phyloP scores from a whole-genome alignment of 768 basidiomycete species.

The Cantharellus anzutake region DNA sequence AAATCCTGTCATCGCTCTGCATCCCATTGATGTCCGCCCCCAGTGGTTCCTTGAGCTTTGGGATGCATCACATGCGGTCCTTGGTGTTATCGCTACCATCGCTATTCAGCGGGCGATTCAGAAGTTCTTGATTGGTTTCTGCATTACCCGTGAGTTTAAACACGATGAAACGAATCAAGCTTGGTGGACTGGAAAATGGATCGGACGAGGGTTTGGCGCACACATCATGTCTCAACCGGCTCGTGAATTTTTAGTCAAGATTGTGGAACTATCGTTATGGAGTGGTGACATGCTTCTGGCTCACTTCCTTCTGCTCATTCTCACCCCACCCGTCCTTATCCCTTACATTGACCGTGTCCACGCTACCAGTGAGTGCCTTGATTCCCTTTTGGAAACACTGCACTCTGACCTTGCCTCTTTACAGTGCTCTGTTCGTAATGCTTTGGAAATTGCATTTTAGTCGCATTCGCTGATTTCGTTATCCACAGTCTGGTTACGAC shows the following conservation, averaged over 20 bases:
- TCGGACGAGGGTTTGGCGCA: conserved; percentile 76
- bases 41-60: conserved; percentile 92
- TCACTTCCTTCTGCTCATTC: conserved; percentile 74
- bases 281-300: conserved; percentile 83
- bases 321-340: conserved; percentile 72
- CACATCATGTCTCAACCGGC: conserved; percentile 95
- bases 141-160: conserved; percentile 95
- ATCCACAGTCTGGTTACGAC: conserved; percentile 42
- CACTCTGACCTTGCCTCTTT: not conserved
- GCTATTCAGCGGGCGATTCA: conserved; percentile 82
- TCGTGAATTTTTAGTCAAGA: conserved; percentile 94
- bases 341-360: conserved; percentile 88
- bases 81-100: conserved; percentile 83
- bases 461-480: not conserved
- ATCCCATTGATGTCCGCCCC: conserved; percentile 10
- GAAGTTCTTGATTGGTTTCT: conserved; percentile 87
- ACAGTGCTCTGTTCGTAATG: conserved; percentile 9
- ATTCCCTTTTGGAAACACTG: not conserved
- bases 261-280: conserved; percentile 90
- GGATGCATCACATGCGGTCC: conserved; percentile 80
- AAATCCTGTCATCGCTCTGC: not conserved
- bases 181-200: conserved; percentile 99
- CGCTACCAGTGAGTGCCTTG: conserved; percentile 50
- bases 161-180: conserved; percentile 97
- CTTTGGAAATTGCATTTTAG: not conserved